Base-by-base conservation (phyloP, 2,329 filamentous ascomycete species). In the Chrysoporthe austroafricana region DNA sequence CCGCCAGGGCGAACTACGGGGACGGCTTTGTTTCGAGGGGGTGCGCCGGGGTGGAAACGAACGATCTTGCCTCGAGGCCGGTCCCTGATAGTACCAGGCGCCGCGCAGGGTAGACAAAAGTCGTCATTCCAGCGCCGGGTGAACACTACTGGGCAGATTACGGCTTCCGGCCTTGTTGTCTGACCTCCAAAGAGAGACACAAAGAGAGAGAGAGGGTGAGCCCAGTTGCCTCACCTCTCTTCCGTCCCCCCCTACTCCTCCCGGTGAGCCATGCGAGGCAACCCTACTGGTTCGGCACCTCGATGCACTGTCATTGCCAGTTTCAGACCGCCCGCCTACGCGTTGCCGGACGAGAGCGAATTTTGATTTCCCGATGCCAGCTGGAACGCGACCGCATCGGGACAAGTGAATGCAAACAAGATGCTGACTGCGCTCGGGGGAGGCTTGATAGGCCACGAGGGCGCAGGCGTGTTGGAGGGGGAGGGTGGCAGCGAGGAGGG, bases 341-440 rank as follows among this genome's bases (percentile, higher is more conserved):
- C 26, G 26, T 26, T 26, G 26, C 26, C 26, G 26, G 26, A 26
- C 26, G 26, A 26, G 26, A 26, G 26, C 26, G 26, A 26, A 39
- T 36, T 42, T 62, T 18, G 64, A 56, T 46, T 7, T 21, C 21
- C 21, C 18, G n/a, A 58, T 58, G 50, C 16, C 39, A 59, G 43
- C 42, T 62, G 58, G 62, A 59, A 36, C 36, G 39, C 21, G 61
- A 21, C 62, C 54, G 14, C 42, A 64, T 62, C 46, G 18, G 54
- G 66, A 65, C 46, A 59, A 57, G 61, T 58, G 34, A 56, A 59
- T 58, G 62, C 50, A 65, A 69, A 68, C 62, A 68, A 69, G 68
- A 69, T 68, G 66, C 68, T 69, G 65, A 68, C 68, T 67, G 65
- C 54, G 68, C 34, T 50, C 59, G 63, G 59, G 62, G 48, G 42